Evolutionary conservation across 2,329 filamentous ascomycete species (phyloP), one percentile per base, ranked within the genome.

Genomic region (Neopestalotiopsis rosae): DNA sequence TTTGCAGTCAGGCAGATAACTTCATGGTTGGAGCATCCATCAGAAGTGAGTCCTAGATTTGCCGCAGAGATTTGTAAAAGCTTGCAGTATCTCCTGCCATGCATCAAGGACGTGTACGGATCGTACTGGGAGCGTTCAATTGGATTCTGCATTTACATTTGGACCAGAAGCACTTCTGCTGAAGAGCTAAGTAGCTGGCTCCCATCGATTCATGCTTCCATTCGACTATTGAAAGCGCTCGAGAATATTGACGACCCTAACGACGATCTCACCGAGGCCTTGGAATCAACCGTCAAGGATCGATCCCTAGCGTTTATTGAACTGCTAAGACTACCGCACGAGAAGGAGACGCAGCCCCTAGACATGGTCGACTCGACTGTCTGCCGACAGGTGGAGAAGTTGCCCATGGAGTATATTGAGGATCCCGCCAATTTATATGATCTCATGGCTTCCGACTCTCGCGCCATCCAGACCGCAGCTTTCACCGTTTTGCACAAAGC

Each of bases 1-100:
- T 96, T 97, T 80, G 90, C 95, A 9, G 89, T 95, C 57, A 93
- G 92, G 76, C 91, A 95, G 71, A 86, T 97, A 7, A 87, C 92
- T 0, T 87, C 89, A 9, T 95, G 92, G 89, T 82, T 95, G 0
- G 87, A 91, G 14, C 84, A 84, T 0, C 77, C 82, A 0, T 81
- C 85, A 17, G 79, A 81, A 1, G 69, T 88, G 1, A 80, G 83
- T 28, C 75, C 79, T n/a, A 78, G 80, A 67, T 71, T 88, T n/a
- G 77, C 82, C 70, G 77, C 85, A 38, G 81, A 89, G 81, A 80
- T 86, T 71, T 87, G 89, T 76, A 81, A 90, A 74, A 85, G 84
- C 70, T 76, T 94, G 66, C 82, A 88, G 1, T 81, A 84, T 3
- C 82, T 97, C 3, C 80, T 98, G 0, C 93, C 93, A 1, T 88